These are phyloP conservation scores for Orychophragmus violaceus DNA, from an alignment of 345 rosid genomes.

Conservation along the genomic window DNA sequence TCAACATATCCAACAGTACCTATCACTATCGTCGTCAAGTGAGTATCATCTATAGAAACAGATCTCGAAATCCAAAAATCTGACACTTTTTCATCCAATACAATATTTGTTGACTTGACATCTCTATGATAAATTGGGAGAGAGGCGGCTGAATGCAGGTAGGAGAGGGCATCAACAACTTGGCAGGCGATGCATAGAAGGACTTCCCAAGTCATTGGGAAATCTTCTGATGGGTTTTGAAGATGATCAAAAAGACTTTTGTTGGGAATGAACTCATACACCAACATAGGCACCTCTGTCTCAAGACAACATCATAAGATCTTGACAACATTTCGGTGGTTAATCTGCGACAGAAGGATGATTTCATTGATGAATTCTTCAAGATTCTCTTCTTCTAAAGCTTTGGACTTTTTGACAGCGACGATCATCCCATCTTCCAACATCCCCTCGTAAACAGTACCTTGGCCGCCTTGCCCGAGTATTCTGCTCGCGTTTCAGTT, in stretches of 20 bases:
- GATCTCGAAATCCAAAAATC: no score
- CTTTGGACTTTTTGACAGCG: conserved; percentile 39
- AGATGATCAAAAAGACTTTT: no score
- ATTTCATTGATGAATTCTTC: no score
- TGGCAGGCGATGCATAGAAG: conserved; percentile 32
- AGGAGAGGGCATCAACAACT: conserved; percentile 25
- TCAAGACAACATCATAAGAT: no score
- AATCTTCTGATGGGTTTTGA: not conserved
- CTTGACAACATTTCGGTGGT: no score
- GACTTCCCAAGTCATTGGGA: conserved; percentile 31
- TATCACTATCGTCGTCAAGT: conserved; percentile 30
- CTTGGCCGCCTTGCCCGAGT: conserved; percentile 10
- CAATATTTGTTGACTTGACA: conserved; percentile 37
- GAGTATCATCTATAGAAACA: no score
- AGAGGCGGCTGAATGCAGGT: conserved; percentile 25
- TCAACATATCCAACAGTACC: conserved; percentile 28
- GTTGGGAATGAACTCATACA: no score
- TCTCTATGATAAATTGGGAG: conserved; percentile 39
- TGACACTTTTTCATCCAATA: conserved; percentile 37
- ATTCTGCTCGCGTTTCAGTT: not conserved
- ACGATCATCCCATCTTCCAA: conserved; percentile 22
- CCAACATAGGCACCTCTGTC: no score
- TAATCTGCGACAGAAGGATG: no score
- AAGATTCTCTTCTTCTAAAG: conserved; percentile 30
- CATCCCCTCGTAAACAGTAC: no score